Base-by-base conservation (phyloP, 2,329 filamentous ascomycete species). In the Stemphylium vesicarium region DNA sequence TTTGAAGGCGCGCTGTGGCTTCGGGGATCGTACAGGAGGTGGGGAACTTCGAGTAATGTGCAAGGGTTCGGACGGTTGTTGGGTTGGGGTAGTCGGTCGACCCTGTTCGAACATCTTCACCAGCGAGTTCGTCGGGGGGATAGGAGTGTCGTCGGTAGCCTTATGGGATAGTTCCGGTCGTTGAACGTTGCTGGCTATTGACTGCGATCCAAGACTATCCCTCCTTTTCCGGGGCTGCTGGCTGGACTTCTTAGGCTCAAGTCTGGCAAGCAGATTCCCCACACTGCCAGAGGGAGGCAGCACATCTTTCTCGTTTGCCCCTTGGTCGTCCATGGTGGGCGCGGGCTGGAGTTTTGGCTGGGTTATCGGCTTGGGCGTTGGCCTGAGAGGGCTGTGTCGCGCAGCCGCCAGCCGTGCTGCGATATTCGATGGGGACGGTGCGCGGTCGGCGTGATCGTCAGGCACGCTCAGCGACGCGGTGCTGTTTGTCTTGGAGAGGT, bases 61-160 rank as follows among this genome's bases (percentile, higher is more conserved):
- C 11, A 65, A 45, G 13, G 71, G 64, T 13, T 62, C 50, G 8
- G 57, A 37, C 11, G 59, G 29, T 2, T 43, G 53, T 16, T 60
- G 60, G 1, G 53, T 48, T 39, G 70, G 62, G 1, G 65, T 69
- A 1, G 42, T 60, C 8, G 69, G 59, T 29, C 66, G 65, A 38
- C 77, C 80, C 59, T 81, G 78, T 74, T 92, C 89, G 62, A 91
- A 91, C 77, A 90, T 81, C 35, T 84, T 84, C 49, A 91, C 87
- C 16, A 91, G 78, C 4, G 86, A 84, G 3, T 80, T 85, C 0
- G 88, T 88, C 0, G 88, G 81, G 20, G 83, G 78, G 44, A 89
- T 87, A 5, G 85, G 78, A 1, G 79, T 81, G 9, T 83, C 83
- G 68, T 90, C 85, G 11, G 80, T 76, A 13, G 75, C 59, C 32